Base-by-base conservation (phyloP, 2,329 filamentous ascomycete species). In the Cladophialophora exuberans region DNA sequence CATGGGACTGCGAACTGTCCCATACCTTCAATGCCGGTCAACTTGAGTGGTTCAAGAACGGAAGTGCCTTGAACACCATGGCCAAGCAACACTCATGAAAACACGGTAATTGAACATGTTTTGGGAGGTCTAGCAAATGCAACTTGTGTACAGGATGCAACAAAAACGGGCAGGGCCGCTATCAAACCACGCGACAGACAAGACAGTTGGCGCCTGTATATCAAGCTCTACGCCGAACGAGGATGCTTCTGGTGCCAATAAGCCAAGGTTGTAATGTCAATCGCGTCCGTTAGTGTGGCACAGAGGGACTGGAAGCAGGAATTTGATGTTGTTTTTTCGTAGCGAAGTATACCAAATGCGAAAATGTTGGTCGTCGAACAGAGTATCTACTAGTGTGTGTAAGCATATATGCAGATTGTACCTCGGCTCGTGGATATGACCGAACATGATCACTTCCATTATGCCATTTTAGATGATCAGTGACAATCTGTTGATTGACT, bases 21-120 rank as follows among this genome's bases (percentile, higher is more conserved):
- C 94, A 99, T 81, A 99, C 94, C 64, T 99, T 96, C 87, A 99
- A 99, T 83, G 90, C 90, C 74, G 85, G 89, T 66, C 94, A 99
- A 81, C 88, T 99, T 62, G 88, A 97, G 79, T 99, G 94, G 94
- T 99, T 99, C 85, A 92, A 91, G 83, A 95, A 97, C 75, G 94
- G 94, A 65, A 92, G 87, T 70, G 94, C 94, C 52, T 83, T 99
- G 65, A 99, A 99, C 86, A 97, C 92, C 67, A 99, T 99, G 93
- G 92, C 93, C 65, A 95, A 94, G 85, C n/a, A n/a, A n/a, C n/a
- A n/a, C n/a, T n/a, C n/a, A n/a, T n/a, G n/a, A n/a, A n/a, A n/a
- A n/a, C n/a, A n/a, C n/a, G n/a, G n/a, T n/a, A n/a, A n/a, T n/a
- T n/a, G n/a, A n/a, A n/a, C n/a, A n/a, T n/a, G n/a, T n/a, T n/a